Conservation (phyloP, 495 filamentous ascomycete species). For the Neurospora sp. region DNA sequence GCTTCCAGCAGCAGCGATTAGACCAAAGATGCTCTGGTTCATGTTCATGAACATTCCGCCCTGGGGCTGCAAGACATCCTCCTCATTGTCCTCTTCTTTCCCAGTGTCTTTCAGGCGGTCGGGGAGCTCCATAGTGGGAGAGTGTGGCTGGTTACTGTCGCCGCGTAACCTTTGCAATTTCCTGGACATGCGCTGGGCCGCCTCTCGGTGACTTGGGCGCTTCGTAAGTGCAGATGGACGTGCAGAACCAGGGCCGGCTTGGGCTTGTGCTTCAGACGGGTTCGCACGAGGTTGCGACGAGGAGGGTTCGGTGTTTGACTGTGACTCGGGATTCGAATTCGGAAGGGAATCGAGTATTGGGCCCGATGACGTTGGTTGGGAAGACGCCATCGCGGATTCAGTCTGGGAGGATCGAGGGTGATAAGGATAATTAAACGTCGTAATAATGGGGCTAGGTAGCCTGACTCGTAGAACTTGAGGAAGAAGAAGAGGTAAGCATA, state of each 20-base stretch:
- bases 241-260: background rate
- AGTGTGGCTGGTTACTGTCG: conserved; percentile 35
- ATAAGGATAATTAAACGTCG: background rate
- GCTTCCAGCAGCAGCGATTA: conserved; percentile 86
- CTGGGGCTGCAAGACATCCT: conserved; percentile 64
- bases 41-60: conserved; percentile 53
- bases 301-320: background rate
- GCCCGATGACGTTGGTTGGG: conserved; percentile 9
- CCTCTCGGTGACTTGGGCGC: conserved; percentile 12
- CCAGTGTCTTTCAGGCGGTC: conserved; percentile 66
- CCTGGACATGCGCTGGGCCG: conserved; percentile 27
- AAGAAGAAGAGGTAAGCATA: background rate
- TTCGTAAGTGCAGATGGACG: background rate
- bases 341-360: background rate
- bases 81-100: conserved; percentile 45
- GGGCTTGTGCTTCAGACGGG: background rate
- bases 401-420: background rate
- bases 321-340: background rate
- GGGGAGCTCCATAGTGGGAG: conserved; percentile 61
- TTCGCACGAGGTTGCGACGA: conserved; percentile 1
- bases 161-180: conserved; percentile 50
- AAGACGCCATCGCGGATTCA: conserved; percentile 4
- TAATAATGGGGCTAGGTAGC: background rate
- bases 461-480: background rate
- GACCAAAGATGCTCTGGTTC: conserved; percentile 90